Evolutionary conservation across 495 filamentous ascomycete genomes (phyloP).

Genomic region (Penicillium desertorum): DNA sequence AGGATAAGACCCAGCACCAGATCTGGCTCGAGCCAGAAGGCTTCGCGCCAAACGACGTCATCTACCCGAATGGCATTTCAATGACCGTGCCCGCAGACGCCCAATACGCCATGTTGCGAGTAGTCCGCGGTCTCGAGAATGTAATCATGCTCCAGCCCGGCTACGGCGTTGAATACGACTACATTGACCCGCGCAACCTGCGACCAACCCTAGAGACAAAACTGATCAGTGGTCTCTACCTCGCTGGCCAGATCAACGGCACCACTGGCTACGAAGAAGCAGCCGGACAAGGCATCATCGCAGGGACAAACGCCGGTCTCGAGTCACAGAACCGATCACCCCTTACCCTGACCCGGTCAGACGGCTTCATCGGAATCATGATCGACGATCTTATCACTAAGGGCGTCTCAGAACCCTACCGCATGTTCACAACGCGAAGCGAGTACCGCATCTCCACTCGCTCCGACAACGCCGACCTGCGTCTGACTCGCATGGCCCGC

Average conservation of each 20-base stretch:
- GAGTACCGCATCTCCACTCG: slow-evolving; percentile 92
- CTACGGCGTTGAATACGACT: slow-evolving; percentile 98
- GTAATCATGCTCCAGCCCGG: slow-evolving; percentile 93
- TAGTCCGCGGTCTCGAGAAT: slow-evolving; percentile 82
- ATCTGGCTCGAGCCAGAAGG: slow-evolving; percentile 98
- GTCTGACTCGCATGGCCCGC: slow-evolving; percentile 78
- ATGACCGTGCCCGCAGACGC: slow-evolving; percentile 91
- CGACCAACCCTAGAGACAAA: slow-evolving; percentile 91
- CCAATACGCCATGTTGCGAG: slow-evolving; percentile 80
- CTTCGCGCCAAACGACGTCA: slow-evolving; percentile 76
- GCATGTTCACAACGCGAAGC: slow-evolving; percentile 96
- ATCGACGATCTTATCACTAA: slow-evolving; percentile 98
- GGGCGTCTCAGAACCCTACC: slow-evolving; percentile 93
- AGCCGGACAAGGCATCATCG: slow-evolving; percentile 87
- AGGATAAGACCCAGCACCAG: slow-evolving; percentile 72
- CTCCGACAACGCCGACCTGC: slow-evolving; percentile 88
- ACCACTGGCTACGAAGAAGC: slow-evolving; percentile 99
- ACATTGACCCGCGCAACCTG: slow-evolving; percentile 89
- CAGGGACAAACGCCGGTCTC: slow-evolving; percentile 89
- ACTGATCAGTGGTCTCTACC: slow-evolving; percentile 80
- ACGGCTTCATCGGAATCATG: slow-evolving; percentile 98
- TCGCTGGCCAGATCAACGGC: slow-evolving; percentile 97
- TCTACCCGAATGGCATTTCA: slow-evolving; percentile 96
- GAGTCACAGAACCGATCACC: slow-evolving; percentile 62
- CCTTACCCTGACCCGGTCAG: slow-evolving; percentile 72